Base-by-base conservation (phyloP, 768 basidiomycete species). In the Macrolepiota albuminosa region DNA sequence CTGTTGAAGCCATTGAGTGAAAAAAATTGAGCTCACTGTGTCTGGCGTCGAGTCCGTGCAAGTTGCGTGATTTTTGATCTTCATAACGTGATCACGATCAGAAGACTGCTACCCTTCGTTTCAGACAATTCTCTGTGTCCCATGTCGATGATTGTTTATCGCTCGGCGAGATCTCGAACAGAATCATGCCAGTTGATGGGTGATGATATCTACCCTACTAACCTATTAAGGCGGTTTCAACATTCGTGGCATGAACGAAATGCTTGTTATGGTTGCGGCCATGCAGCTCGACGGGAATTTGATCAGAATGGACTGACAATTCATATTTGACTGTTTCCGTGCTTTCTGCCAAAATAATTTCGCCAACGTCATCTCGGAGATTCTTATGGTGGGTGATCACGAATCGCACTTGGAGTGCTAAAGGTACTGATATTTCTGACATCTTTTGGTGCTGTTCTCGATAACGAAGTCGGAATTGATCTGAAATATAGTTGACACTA, bases 1-100 rank as follows among this genome's bases (percentile, higher is more conserved):
- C 37, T 33, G 55, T 47, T 39, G 58, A 57, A 29, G 64, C 56
- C 62, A 63, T 65, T 34, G 52, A 21, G 42, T n/a, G n/a, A 14
- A 57, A 50, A 52, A 58, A 42, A 48, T 54, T 4, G 47, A 33
- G 54, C 47, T 48, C 53, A 14, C 43, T 50, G 21, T 53, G 46
- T 42, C 29, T 39, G 42, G 29, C 29, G 51, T 37, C 16, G 21
- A 18, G 47, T 18, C 7, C 36, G 16, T 14, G 42, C 29, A 13
- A 31, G 37, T 57, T 56, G 54, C 55, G 60, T 61, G 54, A 57
- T 57, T 49, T 48, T 54, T 49, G 46, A 49, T 49, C 26, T 11
- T 36, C 16, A 36, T 46, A 58, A 58, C 58, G 61, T 61, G 61
- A 61, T n/a, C 9, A 46, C 42, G 21, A 43, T 43, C 39, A 18